These are phyloP conservation scores for Gracilariopsis chorda DNA, from an alignment of 23 red algal species.

Conservation along the genomic window DNA sequence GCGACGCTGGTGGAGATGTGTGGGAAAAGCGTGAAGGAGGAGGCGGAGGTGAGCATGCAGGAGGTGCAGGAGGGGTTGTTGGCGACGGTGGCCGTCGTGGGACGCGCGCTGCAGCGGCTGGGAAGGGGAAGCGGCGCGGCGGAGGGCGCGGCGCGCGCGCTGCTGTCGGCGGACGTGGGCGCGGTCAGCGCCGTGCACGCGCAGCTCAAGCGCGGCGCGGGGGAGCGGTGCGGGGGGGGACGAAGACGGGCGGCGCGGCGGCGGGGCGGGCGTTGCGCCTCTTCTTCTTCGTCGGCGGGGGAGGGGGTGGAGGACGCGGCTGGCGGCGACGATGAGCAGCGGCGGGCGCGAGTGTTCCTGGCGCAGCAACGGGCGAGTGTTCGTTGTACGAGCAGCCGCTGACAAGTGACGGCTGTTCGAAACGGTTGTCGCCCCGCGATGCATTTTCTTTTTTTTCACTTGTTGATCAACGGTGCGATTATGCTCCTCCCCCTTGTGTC, in stretches of 20 bases:
- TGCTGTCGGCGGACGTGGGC: conserved; percentile 4
- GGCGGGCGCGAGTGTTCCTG: neutral
- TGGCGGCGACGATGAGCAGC: neutral
- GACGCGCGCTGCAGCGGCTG: neutral
- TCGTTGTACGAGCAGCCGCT: neutral
- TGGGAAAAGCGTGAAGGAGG: conserved; percentile 15
- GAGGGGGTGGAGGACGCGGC: neutral
- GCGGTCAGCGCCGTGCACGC: neutral
- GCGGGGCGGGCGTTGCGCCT: neutral
- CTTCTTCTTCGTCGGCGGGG: neutral
- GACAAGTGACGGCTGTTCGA: conserved; percentile 18
- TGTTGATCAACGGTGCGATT: too few species aligned
- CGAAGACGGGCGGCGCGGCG: neutral
- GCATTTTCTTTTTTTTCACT: too few species aligned
- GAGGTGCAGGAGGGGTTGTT: conserved; percentile 28
- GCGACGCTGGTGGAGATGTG: conserved; percentile 43
- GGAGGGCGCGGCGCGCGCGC: neutral
- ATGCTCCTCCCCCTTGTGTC: too few species aligned
- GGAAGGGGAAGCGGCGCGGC: neutral
- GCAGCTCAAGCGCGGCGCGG: neutral
- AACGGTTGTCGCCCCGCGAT: too few species aligned
- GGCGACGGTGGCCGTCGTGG: neutral
- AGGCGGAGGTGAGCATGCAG: neutral
- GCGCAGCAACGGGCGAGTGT: neutral
- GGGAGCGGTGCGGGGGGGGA: neutral